phyloP scores from a whole-genome alignment of 2,329 filamentous ascomycete genomes.

The Chaetomiaceae sp. region DNA sequence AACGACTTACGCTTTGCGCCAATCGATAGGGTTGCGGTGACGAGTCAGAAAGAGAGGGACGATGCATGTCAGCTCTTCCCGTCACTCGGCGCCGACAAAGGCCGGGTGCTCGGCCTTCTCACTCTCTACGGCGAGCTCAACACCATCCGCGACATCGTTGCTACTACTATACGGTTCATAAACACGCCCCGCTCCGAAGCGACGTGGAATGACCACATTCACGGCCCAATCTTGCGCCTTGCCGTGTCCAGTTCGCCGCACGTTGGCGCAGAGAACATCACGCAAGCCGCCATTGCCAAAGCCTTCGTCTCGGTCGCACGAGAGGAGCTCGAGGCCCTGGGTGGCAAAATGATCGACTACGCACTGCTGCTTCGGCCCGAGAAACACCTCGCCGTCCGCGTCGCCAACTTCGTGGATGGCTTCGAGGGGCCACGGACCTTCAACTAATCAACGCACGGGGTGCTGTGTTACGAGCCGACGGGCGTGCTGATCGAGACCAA shows the following conservation, averaged over 20 bases:
- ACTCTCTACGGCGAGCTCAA: slow-evolving; percentile 4
- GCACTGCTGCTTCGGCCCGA: slow-evolving; percentile 4
- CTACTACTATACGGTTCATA: slow-evolving; percentile 3
- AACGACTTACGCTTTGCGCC: slow-evolving; percentile 2
- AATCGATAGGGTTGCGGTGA: neutral
- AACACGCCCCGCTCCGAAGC: slow-evolving; percentile 5
- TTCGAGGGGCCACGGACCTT: slow-evolving; percentile 5
- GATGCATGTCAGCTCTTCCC: slow-evolving; percentile 2
- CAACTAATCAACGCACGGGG: slow-evolving; percentile 3
- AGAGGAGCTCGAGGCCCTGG: slow-evolving; percentile 3
- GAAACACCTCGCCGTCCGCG: slow-evolving; percentile 1
- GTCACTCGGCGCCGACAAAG: slow-evolving; percentile 2
- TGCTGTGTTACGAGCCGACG: slow-evolving; percentile 4
- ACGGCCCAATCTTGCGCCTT: slow-evolving; percentile 2
- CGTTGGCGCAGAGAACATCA: slow-evolving; percentile 4
- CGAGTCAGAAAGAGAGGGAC: slow-evolving; percentile 2
- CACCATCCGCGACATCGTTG: slow-evolving; percentile 1
- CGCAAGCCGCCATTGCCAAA: slow-evolving; percentile 4
- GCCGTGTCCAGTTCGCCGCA: neutral
- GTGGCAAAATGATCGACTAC: slow-evolving; percentile 6
- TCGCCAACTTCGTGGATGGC: slow-evolving; percentile 4
- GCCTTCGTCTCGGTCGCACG: slow-evolving; percentile 3
- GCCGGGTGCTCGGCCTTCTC: slow-evolving; percentile 3
- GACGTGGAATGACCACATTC: slow-evolving; percentile 3
- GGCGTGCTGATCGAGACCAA: slow-evolving; percentile 3